These are phyloP conservation scores for Tulasnella calospora DNA, from an alignment of 768 basidiomycete species.

Conservation along the genomic window DNA sequence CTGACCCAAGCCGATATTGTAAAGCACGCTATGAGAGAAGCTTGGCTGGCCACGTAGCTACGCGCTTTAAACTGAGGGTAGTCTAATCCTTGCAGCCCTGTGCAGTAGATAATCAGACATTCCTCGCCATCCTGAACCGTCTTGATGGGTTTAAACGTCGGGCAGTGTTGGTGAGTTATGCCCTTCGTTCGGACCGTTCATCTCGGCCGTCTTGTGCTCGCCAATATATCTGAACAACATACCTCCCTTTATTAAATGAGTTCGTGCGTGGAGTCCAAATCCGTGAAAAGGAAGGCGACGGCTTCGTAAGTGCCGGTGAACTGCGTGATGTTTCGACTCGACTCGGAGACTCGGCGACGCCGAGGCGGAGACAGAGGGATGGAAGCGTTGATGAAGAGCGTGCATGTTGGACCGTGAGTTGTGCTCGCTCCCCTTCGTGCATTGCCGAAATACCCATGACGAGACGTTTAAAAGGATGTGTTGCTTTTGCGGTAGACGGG, in stretches of 20 bases:
- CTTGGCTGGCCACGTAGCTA: constrained; percentile 40
- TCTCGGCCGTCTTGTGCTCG: background rate
- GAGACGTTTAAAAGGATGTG: too few species aligned
- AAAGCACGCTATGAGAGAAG: constrained; percentile 64
- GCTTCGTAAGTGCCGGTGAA: constrained; percentile 85
- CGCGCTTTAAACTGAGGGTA: background rate
- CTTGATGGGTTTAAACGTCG: constrained; percentile 94
- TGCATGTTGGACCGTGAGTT: constrained; percentile 83
- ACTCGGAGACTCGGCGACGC: constrained; percentile 97
- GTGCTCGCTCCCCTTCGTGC: too few species aligned
- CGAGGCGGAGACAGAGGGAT: constrained; percentile 97
- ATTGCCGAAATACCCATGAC: too few species aligned
- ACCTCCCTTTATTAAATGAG: constrained; percentile 58
- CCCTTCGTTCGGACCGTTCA: background rate
- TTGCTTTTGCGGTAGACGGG: too few species aligned
- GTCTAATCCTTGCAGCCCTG: background rate
- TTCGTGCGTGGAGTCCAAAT: constrained; percentile 99
- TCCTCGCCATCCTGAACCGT: constrained; percentile 87
- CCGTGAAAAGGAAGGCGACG: constrained; percentile 93
- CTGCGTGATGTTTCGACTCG: too few species aligned
- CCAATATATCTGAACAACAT: background rate
- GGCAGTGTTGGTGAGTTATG: constrained; percentile 75
- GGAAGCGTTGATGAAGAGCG: constrained; percentile 93
- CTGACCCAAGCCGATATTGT: constrained; percentile 93
- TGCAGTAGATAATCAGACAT: constrained; percentile 86